Evolutionary conservation across 768 basidiomycete species (phyloP).

Genomic region (Tremella fuciformis): DNA sequence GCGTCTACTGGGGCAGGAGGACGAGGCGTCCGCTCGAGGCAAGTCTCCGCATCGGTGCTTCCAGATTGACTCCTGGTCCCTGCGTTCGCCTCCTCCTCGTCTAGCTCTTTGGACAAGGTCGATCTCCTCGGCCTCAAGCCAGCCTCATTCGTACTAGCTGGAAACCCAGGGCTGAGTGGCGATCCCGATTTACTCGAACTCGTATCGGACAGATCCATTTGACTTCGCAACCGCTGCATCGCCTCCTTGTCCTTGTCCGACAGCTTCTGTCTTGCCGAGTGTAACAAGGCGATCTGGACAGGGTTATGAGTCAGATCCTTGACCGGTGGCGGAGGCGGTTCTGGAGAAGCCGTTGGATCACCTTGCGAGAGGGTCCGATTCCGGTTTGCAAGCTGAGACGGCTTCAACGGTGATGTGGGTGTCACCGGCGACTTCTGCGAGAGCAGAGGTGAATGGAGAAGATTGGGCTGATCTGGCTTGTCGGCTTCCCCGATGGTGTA

Average conservation of each 20-base stretch:
- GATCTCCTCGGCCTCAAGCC: slow-evolving; percentile 23
- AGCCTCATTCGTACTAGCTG: neutral
- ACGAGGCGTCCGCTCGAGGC: slow-evolving; percentile 10
- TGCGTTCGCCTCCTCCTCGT: neutral
- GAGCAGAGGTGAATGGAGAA: neutral
- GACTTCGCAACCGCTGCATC: slow-evolving; percentile 31
- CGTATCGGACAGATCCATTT: slow-evolving; percentile 25
- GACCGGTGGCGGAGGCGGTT: slow-evolving; percentile 2
- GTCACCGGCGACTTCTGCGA: neutral
- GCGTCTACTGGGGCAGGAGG: neutral
- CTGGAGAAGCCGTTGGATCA: neutral
- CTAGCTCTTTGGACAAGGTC: slow-evolving; percentile 22
- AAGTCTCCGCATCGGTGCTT: slow-evolving; percentile 2
- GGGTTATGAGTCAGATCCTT: slow-evolving; percentile 5
- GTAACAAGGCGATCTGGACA: slow-evolving; percentile 16
- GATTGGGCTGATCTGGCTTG: too few relatives aligned
- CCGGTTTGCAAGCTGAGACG: neutral
- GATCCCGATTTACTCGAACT: slow-evolving; percentile 15
- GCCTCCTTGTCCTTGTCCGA: slow-evolving; percentile 37
- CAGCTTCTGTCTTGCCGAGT: slow-evolving; percentile 32
- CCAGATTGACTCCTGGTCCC: neutral
- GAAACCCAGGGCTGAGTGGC: slow-evolving; percentile 19
- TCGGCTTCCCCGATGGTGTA: too few relatives aligned
- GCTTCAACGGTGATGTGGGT: neutral
- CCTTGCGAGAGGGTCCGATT: neutral